Evolutionary conservation across 768 basidiomycete genomes (phyloP).

Genomic region (Podaxis sp.): DNA sequence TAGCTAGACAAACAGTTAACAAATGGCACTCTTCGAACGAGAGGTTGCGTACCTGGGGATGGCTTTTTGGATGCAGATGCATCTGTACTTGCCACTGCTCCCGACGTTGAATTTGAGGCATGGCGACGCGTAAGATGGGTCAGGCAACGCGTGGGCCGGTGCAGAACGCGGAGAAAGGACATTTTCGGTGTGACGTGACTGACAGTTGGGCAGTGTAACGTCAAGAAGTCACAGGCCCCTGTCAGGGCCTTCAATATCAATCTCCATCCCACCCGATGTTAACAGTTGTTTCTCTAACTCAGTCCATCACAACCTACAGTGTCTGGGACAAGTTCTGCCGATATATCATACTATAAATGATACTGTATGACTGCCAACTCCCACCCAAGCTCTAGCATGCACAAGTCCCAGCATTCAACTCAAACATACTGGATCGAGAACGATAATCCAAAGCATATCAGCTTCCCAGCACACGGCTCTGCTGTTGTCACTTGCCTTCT

Average conservation of each 20-base stretch:
- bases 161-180: conserved; percentile 26
- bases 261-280: too few relatives aligned
- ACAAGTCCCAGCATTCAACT: conserved; percentile 76
- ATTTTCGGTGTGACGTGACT: conserved; percentile 22
- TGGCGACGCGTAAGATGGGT: conserved; percentile 1
- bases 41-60: neutral
- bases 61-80: neutral
- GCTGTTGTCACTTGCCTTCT: conserved; percentile 95
- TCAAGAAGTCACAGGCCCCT: neutral
- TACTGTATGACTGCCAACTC: too few relatives aligned
- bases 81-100: too few relatives aligned
- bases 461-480: conserved; percentile 85
- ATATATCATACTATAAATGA: too few relatives aligned
- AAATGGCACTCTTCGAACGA: too few relatives aligned
- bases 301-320: too few relatives aligned
- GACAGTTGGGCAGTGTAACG: neutral
- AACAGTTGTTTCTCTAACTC: too few relatives aligned
- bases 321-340: too few relatives aligned
- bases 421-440: conserved; percentile 77
- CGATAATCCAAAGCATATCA: conserved; percentile 69
- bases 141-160: conserved; percentile 20
- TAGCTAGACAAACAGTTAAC: neutral
- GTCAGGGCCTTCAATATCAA: neutral
- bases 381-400: too few relatives aligned
- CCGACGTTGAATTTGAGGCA: neutral